Evolutionary conservation across 495 filamentous ascomycete species (phyloP).

Genomic region (Barbatosphaeria neglecta): DNA sequence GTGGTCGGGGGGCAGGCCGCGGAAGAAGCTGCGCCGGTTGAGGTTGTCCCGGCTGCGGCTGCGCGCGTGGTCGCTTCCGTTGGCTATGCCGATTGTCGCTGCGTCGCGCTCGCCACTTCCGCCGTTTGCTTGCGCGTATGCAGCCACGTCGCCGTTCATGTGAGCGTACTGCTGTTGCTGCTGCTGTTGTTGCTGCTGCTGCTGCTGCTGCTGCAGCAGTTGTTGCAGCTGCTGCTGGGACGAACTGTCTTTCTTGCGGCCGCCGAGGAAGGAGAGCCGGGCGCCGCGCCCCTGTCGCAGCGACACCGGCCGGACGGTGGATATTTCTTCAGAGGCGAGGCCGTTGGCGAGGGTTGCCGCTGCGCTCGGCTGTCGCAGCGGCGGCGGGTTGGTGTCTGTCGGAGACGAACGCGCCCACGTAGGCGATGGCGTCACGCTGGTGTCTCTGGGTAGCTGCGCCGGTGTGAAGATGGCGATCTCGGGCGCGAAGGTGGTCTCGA

Average conservation of each 20-base stretch:
- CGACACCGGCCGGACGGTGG: constrained; percentile 23
- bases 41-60: constrained; percentile 18
- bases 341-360: constrained; percentile 18
- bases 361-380: constrained; percentile 9
- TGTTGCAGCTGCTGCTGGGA: background rate
- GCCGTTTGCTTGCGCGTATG: constrained; percentile 6
- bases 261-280: constrained; percentile 35
- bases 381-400: constrained; percentile 5
- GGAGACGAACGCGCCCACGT: constrained; percentile 30
- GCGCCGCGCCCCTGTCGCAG: constrained; percentile 30
- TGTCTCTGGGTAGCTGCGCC: constrained; percentile 17
- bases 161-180: constrained; percentile 3
- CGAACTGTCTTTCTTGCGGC: constrained; percentile 25
- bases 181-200: constrained; percentile 1
- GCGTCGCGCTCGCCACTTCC: constrained; percentile 8
- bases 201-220: background rate
- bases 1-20: constrained; percentile 4
- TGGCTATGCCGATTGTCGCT: background rate
- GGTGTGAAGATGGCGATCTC: constrained; percentile 48
- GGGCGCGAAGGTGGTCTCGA: constrained; percentile 49
- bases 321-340: constrained; percentile 24
- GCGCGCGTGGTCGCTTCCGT: constrained; percentile 7
- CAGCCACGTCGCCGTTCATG: constrained; percentile 18
- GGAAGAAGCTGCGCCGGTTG: constrained; percentile 21
- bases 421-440: constrained; percentile 24